Base-by-base conservation (phyloP, 1,284 basidiomycete species). In the Lentinula novae-zelandiae region DNA sequence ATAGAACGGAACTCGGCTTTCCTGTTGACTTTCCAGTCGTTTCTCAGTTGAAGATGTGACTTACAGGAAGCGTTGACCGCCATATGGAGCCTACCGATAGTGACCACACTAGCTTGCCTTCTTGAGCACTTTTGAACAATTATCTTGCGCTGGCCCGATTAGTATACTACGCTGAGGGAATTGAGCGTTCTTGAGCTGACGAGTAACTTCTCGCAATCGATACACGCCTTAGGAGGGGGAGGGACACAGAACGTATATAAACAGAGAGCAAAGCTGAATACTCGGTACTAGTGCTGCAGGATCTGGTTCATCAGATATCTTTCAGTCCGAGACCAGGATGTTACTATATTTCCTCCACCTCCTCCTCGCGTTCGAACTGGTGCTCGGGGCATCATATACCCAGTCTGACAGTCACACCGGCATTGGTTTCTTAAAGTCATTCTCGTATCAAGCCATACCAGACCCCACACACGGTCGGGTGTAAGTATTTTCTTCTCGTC, bases 391-490 rank as follows among this genome's bases (percentile, higher is more conserved):
- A 17, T 76, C 72, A 3, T 85, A 84, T 67, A 60, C 64, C 4
- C 68, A 78, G 54, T 71, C 74, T 27, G 80, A 84, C 63, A 78
- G 73, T 52, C 75, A 78, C 65, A 71, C 78, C 40, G 85, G 85
- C 15, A 60, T 67, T n/a, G 74, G 70, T 2, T 86, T 87, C 70
- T 75, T 82, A 62, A 67, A 75, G 33, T 71, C 75, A 2, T 87
- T 86, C 68, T 70, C 72, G 13, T 81, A 78, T 64, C 65, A 83
- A 65, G 78, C 81, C 22, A 81, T 83, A 57, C 53, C 77, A 4
- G 86, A 87, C 67, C 85, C 86, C 1, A 85, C 86, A 5, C 74
- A 83, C 65, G 85, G 86, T 31, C 76, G 84, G 64, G 86, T 89
- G 85, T 86, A 70, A 71, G 82, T 70, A 22, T 31, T 50, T 20